Base-by-base conservation (phyloP, 805 yeast genomes). In the Cyberlindnera nakhonratchasimensis region DNA sequence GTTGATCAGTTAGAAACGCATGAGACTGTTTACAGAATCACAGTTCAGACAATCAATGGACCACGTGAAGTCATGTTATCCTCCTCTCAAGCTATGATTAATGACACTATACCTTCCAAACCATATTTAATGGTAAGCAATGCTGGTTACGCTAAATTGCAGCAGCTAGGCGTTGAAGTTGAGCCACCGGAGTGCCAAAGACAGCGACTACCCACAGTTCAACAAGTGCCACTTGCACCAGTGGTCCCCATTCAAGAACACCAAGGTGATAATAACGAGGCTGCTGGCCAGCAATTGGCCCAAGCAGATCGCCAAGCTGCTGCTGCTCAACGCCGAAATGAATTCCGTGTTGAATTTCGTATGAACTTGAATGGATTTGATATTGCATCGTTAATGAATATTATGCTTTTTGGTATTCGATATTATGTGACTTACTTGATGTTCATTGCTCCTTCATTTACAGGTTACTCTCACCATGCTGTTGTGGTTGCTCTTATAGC, bases 61-160 rank as follows among this genome's bases (percentile, higher is more conserved):
- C 47, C 43, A n/a, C 33, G 37, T 16, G 33, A 32, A 6, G 53
- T 57, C 2, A 22, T n/a, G 11, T 42, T 61, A 8, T 54, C 63
- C 3, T 39, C 57, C 2, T 49, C 57, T 1, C 58, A 61, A 33
- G 55, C 42, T 0, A 51, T 58, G 1, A 45, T 59, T 21, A 58
- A 61, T 28, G 46, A 52, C n/a, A 22, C 54, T 4, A 52, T 54
- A 26, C 55, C 57, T 4, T 21, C 32, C 2, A 40, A 38, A n/a
- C 57, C 58, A 2, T 59, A 58, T 42, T 17, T 59, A 8, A 54
- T 61, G 61, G 21, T 60, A 1, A 54, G 51, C 6, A 58, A 57
- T 6, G 38, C 63, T 3, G 65, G 63, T 0, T 37, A 45, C 14
- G 58, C 62, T 1, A 50, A 47, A 26, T 21, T 61, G 13, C 31